Evolutionary conservation across 116 monocot species (phyloP).

Genomic region (Trichopus zeylanicus): DNA sequence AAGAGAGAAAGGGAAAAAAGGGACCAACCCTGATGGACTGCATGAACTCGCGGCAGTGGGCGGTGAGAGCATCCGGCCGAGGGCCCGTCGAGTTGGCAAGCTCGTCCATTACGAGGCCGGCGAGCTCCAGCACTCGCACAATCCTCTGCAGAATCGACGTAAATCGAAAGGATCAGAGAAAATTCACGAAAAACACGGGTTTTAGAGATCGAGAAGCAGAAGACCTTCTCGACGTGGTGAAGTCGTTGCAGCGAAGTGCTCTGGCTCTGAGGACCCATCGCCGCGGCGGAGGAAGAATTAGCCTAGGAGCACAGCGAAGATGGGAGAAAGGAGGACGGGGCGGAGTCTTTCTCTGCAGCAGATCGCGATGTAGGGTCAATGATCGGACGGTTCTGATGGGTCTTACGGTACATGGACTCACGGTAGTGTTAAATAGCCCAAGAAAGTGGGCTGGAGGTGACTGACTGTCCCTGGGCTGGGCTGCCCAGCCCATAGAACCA

Average conservation of each 20-base stretch:
- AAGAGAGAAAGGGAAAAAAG: background rate
- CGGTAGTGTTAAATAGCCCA: too few species aligned
- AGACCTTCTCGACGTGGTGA: conserved; percentile 77
- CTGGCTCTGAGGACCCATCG: conserved; percentile 34
- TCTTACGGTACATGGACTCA: too few species aligned
- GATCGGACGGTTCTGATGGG: too few species aligned
- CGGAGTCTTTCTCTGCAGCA: background rate
- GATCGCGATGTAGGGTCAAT: too few species aligned
- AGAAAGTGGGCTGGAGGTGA: too few species aligned
- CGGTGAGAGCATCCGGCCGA: conserved; percentile 40
- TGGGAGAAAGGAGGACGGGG: background rate
- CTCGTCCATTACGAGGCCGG: conserved; percentile 89
- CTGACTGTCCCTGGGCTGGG: too few species aligned
- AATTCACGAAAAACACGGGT: background rate
- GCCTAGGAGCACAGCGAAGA: too few species aligned
- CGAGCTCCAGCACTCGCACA: conserved; percentile 74
- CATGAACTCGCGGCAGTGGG: conserved; percentile 88
- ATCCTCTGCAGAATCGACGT: conserved; percentile 35
- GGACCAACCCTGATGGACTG: conserved; percentile 61
- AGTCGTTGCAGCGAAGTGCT: conserved; percentile 72
- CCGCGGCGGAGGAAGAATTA: too few species aligned
- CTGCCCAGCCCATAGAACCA: too few species aligned
- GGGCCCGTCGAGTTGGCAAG: conserved; percentile 68
- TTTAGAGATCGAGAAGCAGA: background rate
- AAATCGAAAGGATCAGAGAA: background rate